These are phyloP conservation scores for Apiospora kogelbergensis DNA, from an alignment of 2,329 filamentous ascomycete species.

Conservation along the genomic window DNA sequence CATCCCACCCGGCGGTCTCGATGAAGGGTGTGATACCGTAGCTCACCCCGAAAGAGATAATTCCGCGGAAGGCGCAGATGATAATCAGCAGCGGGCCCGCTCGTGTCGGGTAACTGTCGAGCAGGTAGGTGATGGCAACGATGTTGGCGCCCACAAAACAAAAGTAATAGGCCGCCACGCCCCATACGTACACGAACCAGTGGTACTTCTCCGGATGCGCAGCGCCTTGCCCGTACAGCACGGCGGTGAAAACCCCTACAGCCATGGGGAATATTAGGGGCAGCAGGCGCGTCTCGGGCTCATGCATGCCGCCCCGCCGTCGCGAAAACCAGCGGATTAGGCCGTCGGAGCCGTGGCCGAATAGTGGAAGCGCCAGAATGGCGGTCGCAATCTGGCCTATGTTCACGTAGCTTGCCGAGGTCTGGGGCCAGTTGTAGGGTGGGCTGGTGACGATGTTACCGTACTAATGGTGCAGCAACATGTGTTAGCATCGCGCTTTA, in stretches of 20 bases:
- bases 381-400: slow-evolving; percentile 39
- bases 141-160: slow-evolving; percentile 43
- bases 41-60: slow-evolving; percentile 42
- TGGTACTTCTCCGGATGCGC: slow-evolving; percentile 33
- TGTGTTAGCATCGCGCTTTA: neutral
- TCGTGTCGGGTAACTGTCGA: slow-evolving; percentile 43
- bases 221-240: slow-evolving; percentile 38
- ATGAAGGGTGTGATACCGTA: slow-evolving; percentile 31
- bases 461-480: slow-evolving; percentile 22
- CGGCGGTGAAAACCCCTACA: slow-evolving; percentile 36
- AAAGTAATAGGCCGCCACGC: slow-evolving; percentile 32
- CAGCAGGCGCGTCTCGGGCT: slow-evolving; percentile 39
- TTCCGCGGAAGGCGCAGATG: slow-evolving; percentile 44
- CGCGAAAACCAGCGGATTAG: slow-evolving; percentile 35
- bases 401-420: slow-evolving; percentile 36
- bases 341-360: slow-evolving; percentile 39
- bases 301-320: slow-evolving; percentile 39
- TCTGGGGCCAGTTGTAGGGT: slow-evolving; percentile 38
- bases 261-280: slow-evolving; percentile 35
- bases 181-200: slow-evolving; percentile 34
- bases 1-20: slow-evolving; percentile 30
- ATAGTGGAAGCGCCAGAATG: slow-evolving; percentile 36
- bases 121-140: slow-evolving; percentile 41
- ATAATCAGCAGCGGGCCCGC: slow-evolving; percentile 43
- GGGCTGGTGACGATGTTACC: slow-evolving; percentile 32